Evolutionary conservation across 805 yeast species (phyloP).

Genomic region (Ogataea methanolica): DNA sequence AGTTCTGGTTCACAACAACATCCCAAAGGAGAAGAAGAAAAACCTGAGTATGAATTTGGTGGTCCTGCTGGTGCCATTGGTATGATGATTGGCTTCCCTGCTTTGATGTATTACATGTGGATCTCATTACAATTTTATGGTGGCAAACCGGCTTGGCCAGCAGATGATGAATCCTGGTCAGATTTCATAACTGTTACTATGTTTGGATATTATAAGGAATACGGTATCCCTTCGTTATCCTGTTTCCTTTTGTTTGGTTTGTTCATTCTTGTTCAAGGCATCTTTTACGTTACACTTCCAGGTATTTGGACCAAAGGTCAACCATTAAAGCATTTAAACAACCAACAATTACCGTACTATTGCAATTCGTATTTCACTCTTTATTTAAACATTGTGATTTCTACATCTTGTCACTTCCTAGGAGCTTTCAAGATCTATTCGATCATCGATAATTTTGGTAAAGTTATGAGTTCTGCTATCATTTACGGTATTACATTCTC

Average conservation of each 20-base stretch:
- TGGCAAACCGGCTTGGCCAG: slow-evolving; percentile 71
- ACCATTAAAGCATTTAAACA: slow-evolving; percentile 76
- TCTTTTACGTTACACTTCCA: slow-evolving; percentile 79
- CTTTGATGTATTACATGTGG: slow-evolving; percentile 97
- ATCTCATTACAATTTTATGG: slow-evolving; percentile 75
- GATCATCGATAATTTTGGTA: slow-evolving; percentile 78
- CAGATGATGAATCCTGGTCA: slow-evolving; percentile 46
- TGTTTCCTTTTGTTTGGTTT: slow-evolving; percentile 70
- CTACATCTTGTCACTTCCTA: slow-evolving; percentile 62
- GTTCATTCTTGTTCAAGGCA: slow-evolving; percentile 64
- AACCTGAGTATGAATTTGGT: slow-evolving; percentile 79
- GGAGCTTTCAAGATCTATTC: slow-evolving; percentile 71
- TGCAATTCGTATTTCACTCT: slow-evolving; percentile 90
- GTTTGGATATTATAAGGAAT: slow-evolving; percentile 39
- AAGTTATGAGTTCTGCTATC: slow-evolving; percentile 90
- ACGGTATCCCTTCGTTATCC: slow-evolving; percentile 54
- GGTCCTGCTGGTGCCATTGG: slow-evolving; percentile 86
- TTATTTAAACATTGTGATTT: slow-evolving; percentile 59
- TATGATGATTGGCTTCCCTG: slow-evolving; percentile 91
- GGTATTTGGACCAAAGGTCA: slow-evolving; percentile 96
- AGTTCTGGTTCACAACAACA: neutral
- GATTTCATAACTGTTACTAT: slow-evolving; percentile 41
- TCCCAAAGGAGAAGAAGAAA: neutral
- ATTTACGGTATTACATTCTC: slow-evolving; percentile 70
- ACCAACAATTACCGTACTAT: slow-evolving; percentile 81